Base-by-base conservation (phyloP, 495 filamentous ascomycete genomes). In the Lentithecium fluviatile region DNA sequence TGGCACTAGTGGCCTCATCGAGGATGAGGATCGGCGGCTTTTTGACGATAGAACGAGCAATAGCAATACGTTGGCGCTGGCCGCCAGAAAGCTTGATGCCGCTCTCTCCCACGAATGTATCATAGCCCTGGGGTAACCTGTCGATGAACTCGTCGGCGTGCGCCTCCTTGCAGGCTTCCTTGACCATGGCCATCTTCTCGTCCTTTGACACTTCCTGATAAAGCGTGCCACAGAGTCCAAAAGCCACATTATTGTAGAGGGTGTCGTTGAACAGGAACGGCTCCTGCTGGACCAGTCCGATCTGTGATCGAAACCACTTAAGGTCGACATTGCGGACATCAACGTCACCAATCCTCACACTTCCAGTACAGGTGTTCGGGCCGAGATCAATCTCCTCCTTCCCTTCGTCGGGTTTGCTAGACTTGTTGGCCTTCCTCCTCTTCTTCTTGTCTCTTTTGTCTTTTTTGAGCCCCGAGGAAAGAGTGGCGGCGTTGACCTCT, bases 81-180 rank as follows among this genome's bases (percentile, higher is more conserved):
- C 71, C 71, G 15, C 71, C 71, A 13, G 49, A 58, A 17, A 73
- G 53, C 36, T 62, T 62, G 34, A 64, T 68, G n/a, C 71, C 71
- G 20, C 56, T 54, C 32, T 71, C 67, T 19, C 71, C 71, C 13
- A 72, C 65, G 1, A 69, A 6, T 1, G 71, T 73, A 2, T 71
- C 62, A 50, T 73, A 73, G 4, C 73, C 72, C 49, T 78, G 62
- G 20, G 67, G 66, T n/a, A 71, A 43, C 20, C 56, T 74, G 0
- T 71, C 70, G 40, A 77, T 72, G 62, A 81, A 81, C 40, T 80
- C 77, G 26, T 88, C 59, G 3, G 70, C 70, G 46, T 59, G 70
- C 20, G 67, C 62, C 45, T 69, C 67, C 52, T 65, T 59, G 43
- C 69, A 71, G 4, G 66, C 69, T 19, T 60, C 63, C 34, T 60